These are phyloP conservation scores for Trichopus zeylanicus DNA, from an alignment of 116 monocot species.

Conservation along the genomic window DNA sequence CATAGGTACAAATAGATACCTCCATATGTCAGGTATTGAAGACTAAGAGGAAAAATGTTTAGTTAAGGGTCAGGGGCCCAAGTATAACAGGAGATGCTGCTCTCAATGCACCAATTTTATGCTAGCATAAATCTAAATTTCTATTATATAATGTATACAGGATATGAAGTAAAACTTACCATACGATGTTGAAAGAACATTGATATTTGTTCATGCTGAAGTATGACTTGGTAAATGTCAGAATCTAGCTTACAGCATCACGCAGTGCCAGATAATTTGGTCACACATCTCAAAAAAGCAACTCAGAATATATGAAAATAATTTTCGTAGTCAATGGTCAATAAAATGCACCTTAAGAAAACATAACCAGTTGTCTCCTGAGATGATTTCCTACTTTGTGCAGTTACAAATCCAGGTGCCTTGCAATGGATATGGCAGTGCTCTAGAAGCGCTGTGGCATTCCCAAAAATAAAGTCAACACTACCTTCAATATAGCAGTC, in stretches of 20 bases:
- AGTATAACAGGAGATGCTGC: neutral
- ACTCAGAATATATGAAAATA: neutral
- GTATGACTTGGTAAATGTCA: too few species aligned
- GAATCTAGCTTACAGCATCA: too few species aligned
- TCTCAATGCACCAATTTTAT: too few species aligned
- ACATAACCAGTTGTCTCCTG: conserved; percentile 90
- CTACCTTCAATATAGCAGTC: conserved; percentile 98
- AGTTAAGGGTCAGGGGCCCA: neutral
- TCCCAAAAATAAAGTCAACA: conserved; percentile 95
- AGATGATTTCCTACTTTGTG: conserved; percentile 90
- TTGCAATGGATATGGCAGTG: conserved; percentile 96
- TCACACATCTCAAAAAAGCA: too few species aligned
- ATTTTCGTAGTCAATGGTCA: neutral
- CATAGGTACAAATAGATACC: neutral
- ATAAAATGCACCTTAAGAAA: conserved; percentile 58
- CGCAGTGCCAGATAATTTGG: too few species aligned
- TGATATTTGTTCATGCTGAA: too few species aligned
- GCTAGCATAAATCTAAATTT: too few species aligned
- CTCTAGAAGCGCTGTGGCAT: conserved; percentile 89
- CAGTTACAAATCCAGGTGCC: conserved; percentile 85
- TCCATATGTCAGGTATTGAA: too few species aligned
- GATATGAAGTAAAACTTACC: too few species aligned
- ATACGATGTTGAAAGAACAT: too few species aligned
- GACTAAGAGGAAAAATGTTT: neutral
- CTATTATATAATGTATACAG: too few species aligned